A percentile compares a stretch with the other conserved stretches of the same genome.
Conservation (phyloP, 23 red algal species). For the Pyropia yezoensis region DNA sequence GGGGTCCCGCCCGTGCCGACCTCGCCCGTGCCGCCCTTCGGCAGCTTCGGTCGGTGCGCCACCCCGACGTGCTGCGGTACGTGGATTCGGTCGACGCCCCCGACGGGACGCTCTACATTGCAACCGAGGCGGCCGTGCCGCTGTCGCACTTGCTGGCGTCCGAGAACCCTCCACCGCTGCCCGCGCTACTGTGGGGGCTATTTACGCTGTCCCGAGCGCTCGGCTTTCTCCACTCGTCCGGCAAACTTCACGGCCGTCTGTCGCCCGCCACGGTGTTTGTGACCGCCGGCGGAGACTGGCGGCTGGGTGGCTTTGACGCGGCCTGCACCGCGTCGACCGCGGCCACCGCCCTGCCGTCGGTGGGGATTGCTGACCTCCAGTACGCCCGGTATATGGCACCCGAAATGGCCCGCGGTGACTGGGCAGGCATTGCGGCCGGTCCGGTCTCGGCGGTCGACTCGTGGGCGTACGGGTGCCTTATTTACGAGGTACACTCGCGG, state of each 20-base stretch:
- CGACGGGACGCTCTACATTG: conserved; percentile 65
- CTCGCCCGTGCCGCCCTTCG: conserved; percentile 44
- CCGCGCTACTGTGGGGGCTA: conserved; percentile 71
- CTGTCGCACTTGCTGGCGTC: conserved; percentile 34
- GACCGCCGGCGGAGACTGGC: conserved; percentile 88
- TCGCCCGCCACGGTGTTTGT: conserved; percentile 79
- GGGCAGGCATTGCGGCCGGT: conserved; percentile 32
- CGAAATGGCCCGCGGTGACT: conserved; percentile 40
- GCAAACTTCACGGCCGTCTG: conserved; percentile 75
- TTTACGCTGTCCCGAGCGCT: conserved; percentile 76
- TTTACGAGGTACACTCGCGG: conserved; percentile 78
- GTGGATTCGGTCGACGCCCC: conserved; percentile 38
- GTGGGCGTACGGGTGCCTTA: conserved; percentile 94
- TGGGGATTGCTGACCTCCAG: conserved; percentile 6
- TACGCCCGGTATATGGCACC: conserved; percentile 49
- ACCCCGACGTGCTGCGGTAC: conserved; percentile 88
- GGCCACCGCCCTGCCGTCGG: conserved; percentile 13
- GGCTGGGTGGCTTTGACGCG: conserved; percentile 78
- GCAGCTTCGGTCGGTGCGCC: conserved; percentile 70
- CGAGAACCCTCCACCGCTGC: not conserved
- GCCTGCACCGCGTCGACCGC: conserved; percentile 20
- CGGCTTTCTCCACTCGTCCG: conserved; percentile 73
- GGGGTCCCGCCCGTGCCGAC: not conserved
- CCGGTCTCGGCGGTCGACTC: conserved; percentile 65
- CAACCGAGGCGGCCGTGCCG: conserved; percentile 79